Conservation (phyloP, 352 stramenopile genomes). For the Albugo candida region DNA sequence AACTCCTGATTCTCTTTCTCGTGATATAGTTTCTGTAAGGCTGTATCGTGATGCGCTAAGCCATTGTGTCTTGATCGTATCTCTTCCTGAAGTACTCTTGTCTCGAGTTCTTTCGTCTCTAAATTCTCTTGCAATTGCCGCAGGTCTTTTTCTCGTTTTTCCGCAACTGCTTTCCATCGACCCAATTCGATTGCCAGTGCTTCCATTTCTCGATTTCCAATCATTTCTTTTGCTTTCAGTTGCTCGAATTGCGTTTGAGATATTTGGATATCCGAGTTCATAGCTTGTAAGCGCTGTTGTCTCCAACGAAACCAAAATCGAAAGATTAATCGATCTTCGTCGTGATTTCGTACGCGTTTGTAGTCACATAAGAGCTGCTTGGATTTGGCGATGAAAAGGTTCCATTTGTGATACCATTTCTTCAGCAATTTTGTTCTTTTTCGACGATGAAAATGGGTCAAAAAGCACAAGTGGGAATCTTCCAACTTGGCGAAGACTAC, state of each 20-base stretch:
- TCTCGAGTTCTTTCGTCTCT: conserved; percentile 7
- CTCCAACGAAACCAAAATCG: neutral
- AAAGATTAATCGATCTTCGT: neutral
- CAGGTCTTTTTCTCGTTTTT: conserved; percentile 8
- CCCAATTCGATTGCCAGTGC: too few species aligned
- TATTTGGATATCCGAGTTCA: neutral
- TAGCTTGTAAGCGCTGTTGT: neutral
- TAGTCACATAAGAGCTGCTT: neutral
- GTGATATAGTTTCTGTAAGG: conserved; percentile 7
- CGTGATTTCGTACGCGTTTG: neutral
- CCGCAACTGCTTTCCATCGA: too few species aligned
- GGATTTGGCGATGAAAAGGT: neutral
- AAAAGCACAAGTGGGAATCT: too few species aligned
- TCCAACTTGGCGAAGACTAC: conserved; percentile 2
- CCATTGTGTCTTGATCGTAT: too few species aligned
- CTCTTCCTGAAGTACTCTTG: conserved; percentile 3
- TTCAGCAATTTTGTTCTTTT: too few species aligned
- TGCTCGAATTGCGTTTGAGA: neutral
- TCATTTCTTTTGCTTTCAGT: neutral
- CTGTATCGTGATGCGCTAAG: conserved; percentile 1
- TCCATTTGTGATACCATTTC: neutral
- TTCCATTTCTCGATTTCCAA: neutral
- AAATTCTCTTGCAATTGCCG: conserved; percentile 17
- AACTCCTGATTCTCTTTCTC: conserved; percentile 2
- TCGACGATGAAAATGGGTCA: too few species aligned